Evolutionary conservation across 2,329 filamentous ascomycete genomes (phyloP).

Genomic region (Fusarium pseudonygamai): DNA sequence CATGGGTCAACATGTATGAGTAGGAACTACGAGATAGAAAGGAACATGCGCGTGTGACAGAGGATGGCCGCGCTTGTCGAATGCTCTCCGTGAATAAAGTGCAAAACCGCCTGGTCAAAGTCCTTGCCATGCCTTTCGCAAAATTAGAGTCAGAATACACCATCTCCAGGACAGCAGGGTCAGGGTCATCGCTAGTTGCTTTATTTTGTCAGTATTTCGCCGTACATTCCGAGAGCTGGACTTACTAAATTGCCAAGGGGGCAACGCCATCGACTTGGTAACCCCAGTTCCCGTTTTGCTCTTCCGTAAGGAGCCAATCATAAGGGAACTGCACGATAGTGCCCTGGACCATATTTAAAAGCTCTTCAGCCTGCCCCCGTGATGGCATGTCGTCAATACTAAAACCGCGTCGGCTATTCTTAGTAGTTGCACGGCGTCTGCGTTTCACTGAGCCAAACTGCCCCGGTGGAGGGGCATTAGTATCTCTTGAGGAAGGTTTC

Average conservation of each 20-base stretch:
- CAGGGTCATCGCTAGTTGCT: constrained; percentile 47
- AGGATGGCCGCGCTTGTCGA: constrained; percentile 18
- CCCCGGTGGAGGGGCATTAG: constrained; percentile 45
- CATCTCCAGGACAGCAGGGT: neutral
- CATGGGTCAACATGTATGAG: constrained; percentile 31
- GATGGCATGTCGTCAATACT: constrained; percentile 79
- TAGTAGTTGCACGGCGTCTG: constrained; percentile 75
- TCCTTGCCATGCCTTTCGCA: constrained; percentile 39
- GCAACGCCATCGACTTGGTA: constrained; percentile 97
- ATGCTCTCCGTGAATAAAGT: constrained; percentile 27
- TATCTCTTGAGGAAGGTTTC: constrained; percentile 55
- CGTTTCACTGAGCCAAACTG: constrained; percentile 64
- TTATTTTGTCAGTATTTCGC: constrained; percentile 40
- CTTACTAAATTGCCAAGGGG: constrained; percentile 96
- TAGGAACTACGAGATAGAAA: constrained; percentile 15
- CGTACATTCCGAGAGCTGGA: constrained; percentile 31
- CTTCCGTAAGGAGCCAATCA: constrained; percentile 92
- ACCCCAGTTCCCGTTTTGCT: constrained; percentile 93
- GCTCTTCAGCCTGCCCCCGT: constrained; percentile 79
- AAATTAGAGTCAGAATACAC: constrained; percentile 13
- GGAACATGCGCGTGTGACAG: constrained; percentile 12
- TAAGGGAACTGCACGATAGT: constrained; percentile 93
- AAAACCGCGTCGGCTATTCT: constrained; percentile 71
- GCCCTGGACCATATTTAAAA: constrained; percentile 85
- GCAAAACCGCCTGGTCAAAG: constrained; percentile 28